phyloP scores from a whole-genome alignment of 225 moss, liverwort and hornwort species.

The Polytrichum formosum region DNA sequence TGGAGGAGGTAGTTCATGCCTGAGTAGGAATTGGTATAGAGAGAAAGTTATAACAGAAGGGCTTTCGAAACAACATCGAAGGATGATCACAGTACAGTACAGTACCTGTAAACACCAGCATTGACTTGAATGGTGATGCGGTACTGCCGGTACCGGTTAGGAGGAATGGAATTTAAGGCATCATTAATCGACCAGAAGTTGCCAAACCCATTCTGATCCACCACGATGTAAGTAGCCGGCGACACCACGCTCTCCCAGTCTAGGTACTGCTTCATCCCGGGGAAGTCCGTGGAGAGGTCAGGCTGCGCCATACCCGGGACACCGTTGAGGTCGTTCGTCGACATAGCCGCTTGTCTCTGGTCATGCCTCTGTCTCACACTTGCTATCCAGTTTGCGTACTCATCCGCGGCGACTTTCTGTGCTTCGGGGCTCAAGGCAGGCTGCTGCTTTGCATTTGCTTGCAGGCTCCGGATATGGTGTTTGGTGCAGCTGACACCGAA shows the following conservation, averaged over 20 bases:
- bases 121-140: constrained; percentile 49
- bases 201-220: constrained; percentile 32
- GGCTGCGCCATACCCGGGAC: constrained; percentile 27
- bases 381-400: constrained; percentile 22
- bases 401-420: constrained; percentile 2
- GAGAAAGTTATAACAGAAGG: too few species aligned
- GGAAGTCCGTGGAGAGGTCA: constrained; percentile 29
- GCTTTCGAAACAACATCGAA: neutral
- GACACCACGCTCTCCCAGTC: constrained; percentile 41
- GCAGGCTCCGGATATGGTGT: constrained; percentile 13
- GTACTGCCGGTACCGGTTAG: constrained; percentile 30
- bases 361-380: constrained; percentile 19
- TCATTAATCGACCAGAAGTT: constrained; percentile 27
- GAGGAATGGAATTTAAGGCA: constrained; percentile 34
- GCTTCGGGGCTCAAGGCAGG: constrained; percentile 1
- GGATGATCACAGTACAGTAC: neutral
- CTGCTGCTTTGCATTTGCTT: neutral
- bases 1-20: too few species aligned
- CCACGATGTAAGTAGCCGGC: constrained; percentile 28
- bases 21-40: too few species aligned
- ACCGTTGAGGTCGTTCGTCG: constrained; percentile 7
- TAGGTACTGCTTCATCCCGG: constrained; percentile 35
- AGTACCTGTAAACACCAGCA: constrained; percentile 34
- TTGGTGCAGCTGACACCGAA: constrained; percentile 12
- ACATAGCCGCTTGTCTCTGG: constrained; percentile 4